Evolutionary conservation across 2,329 filamentous ascomycete species (phyloP).

Genomic region (Epichloe typhina): DNA sequence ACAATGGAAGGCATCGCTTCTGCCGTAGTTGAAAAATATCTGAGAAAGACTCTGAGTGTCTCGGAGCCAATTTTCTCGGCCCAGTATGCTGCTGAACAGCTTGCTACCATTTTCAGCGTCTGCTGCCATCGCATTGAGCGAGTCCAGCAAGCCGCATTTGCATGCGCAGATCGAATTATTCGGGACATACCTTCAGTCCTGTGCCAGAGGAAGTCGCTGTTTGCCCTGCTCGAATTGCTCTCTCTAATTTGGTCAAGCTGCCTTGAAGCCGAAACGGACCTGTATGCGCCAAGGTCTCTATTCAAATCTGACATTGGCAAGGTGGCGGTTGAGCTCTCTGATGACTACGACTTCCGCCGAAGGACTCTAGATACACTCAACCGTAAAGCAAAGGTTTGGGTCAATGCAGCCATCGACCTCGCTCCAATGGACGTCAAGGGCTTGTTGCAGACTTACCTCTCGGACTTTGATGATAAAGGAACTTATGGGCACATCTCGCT

Average conservation of each 20-base stretch:
- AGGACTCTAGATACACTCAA: constrained; percentile 68
- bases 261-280: constrained; percentile 83
- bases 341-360: constrained; percentile 75
- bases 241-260: constrained; percentile 94
- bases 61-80: constrained; percentile 71
- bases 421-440: constrained; percentile 92
- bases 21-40: constrained; percentile 67
- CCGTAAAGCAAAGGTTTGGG: constrained; percentile 66
- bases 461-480: constrained; percentile 84
- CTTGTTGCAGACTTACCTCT: constrained; percentile 87
- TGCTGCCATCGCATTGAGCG: constrained; percentile 91
- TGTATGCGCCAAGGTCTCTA: constrained; percentile 75
- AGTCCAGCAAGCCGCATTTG: constrained; percentile 76
- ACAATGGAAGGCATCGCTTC: constrained; percentile 51
- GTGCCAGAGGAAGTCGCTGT: constrained; percentile 80
- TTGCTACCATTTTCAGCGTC: constrained; percentile 70
- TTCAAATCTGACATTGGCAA: constrained; percentile 67
- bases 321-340: constrained; percentile 80
- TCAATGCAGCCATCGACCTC: constrained; percentile 65
- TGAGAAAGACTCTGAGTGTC: constrained; percentile 60
- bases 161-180: constrained; percentile 77
- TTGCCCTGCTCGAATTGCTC: constrained; percentile 81
- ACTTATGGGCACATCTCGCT: constrained; percentile 85
- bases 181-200: constrained; percentile 74
- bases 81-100: constrained; percentile 76